These are phyloP conservation scores for Eucalyptus victrix DNA, from an alignment of 345 rosid genomes.

Conservation along the genomic window DNA sequence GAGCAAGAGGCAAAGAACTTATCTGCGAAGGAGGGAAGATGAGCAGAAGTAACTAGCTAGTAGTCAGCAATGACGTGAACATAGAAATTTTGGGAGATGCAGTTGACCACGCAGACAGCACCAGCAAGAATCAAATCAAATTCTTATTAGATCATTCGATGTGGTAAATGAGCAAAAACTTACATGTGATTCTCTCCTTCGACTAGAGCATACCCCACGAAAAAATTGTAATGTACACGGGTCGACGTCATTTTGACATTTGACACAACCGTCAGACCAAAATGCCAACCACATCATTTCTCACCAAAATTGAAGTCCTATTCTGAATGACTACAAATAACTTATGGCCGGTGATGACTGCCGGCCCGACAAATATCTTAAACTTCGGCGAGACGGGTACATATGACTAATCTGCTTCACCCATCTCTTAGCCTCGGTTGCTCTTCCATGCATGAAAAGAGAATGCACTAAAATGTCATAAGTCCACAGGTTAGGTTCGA, in stretches of 20 bases:
- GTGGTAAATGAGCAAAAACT: background rate
- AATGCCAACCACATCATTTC: background rate
- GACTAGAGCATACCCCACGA: background rate
- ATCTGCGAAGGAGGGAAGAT: background rate
- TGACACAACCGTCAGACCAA: background rate
- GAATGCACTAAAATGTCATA: constrained; percentile 20
- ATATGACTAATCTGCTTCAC: constrained; percentile 6
- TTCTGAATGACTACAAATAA: background rate
- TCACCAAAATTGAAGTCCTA: background rate
- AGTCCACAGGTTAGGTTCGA: constrained; percentile 53
- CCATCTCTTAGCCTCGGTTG: constrained; percentile 23
- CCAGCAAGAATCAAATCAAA: background rate
- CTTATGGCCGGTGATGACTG: background rate
- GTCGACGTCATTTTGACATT: background rate
- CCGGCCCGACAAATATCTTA: background rate
- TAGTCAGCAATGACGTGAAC: background rate
- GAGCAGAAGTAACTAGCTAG: background rate
- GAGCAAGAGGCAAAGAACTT: background rate
- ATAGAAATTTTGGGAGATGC: background rate
- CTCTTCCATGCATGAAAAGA: constrained; percentile 17
- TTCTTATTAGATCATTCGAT: background rate
- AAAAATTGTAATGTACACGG: background rate
- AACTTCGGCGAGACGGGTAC: background rate
- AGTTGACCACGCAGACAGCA: background rate
- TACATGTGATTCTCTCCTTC: background rate